Evolutionary conservation across 2,329 filamentous ascomycete genomes (phyloP), one percentile per base, ranked within the genome.

Genomic region (Fusarium paranaense): DNA sequence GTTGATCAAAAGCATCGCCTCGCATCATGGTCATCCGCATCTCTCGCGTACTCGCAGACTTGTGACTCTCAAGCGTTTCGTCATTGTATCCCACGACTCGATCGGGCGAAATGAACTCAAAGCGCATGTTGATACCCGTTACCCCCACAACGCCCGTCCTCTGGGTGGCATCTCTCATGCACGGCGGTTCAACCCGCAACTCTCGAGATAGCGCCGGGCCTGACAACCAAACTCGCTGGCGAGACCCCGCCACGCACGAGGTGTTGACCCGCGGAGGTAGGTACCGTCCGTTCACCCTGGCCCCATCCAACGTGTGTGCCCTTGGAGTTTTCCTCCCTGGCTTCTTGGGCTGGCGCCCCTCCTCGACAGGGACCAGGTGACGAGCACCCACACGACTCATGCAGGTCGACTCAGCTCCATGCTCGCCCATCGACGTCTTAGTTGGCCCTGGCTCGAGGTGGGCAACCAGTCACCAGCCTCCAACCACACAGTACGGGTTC

Each of bases 181-280:
- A 81, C 69, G 67, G 74, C 79, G 79, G 79, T 81, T 81, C 78
- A 81, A 79, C 79, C 79, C 79, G 79, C 78, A 78, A 77, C 78
- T 80, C 76, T 79, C 75, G 59, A 76, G 70, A 78, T 78, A 78
- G 77, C 78, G 78, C 74, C 76, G 76, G 74, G 67, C 73, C 67
- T 70, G 69, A 69, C 70, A 74, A 71, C 71, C 75, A 73, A 69
- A 75, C 69, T 72, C 65, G 67, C 69, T 68, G 64, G 58, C 67
- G 65, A 73, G 68, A 69, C 67, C 61, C 68, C 68, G 63, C 68
- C 63, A 68, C 69, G 64, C 71, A 76, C 72, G 71, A 77, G 70
- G 62, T 62, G 59, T 71, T 47, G 58, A 57, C 69, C 52, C 45
- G 54, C 65, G 63, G 62, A 38, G 32, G 63, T 64, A 57, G 32